Base-by-base conservation (phyloP, 176 grass and related monocot species). In the Musa beccarii region DNA sequence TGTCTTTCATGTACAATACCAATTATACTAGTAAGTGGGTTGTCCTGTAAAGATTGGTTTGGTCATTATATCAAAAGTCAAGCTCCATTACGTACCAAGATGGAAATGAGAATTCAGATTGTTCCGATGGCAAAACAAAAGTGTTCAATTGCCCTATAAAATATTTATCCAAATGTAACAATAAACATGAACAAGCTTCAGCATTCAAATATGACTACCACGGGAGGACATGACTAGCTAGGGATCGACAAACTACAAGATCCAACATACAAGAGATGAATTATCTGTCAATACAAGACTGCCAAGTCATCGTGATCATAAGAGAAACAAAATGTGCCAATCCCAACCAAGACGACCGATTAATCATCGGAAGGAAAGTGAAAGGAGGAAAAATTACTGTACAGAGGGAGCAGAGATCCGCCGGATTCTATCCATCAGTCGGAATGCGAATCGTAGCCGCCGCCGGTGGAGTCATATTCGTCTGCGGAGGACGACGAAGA, bases 361-460 rank as follows among this genome's bases (percentile, higher is more conserved):
- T 51, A 17, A 28, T 55, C 23, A 57, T 26, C 52, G 28, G 24
- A 55, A 74, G 12, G 72, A 5, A 74, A 55, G 14, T 28, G 23
- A 28, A 15, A 21, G 11, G 7, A 21, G 25, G 9, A 59, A 14
- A 29, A 29, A 55, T 74, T 74, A 74, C 72, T 74, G 72, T 74
- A n/a, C 72, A 74, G 15, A 56, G 21, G 13, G 72, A 74, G 10
- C 52, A 10, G 52, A 29, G 66, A 43, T 15, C 0, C 23, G 24
- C 24, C 72, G 16, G 23, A 14, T 66, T 22, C 16, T 16, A 52
- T 51, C 7, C 52, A 67, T 86, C 84, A 86, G 71, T 86, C 79
- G 67, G 84, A 86, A 69, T 82, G 84, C 59, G 80, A 79, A 49
- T 82, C 69, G 71, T 85, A 85, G 72, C 83, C 79, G 4, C 74